Evolutionary conservation across 1,284 basidiomycete species (phyloP), one percentile per base, ranked within the genome.

Genomic region (Dichomitus squalens): DNA sequence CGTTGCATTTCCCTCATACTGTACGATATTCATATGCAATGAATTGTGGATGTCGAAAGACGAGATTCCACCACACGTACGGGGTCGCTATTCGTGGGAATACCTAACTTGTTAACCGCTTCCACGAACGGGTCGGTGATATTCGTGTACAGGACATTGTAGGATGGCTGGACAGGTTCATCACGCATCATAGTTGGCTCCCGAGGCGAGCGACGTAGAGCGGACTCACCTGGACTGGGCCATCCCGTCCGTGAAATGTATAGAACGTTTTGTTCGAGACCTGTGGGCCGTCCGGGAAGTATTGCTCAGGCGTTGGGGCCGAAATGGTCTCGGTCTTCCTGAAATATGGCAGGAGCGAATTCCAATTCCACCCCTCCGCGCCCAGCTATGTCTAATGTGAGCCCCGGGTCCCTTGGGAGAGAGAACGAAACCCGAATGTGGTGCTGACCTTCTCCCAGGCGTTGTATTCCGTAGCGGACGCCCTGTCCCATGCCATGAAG

Each of bases 1-100:
- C 2, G 63, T 65, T 0, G 64, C 63, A 39, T 67, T 55, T 1
- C 68, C 68, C 4, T 46, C 53, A 39, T 66, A 57, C 67, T 70
- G 18, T 46, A 20, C 1, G 7, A n/a, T 4, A 27, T 16, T 31
- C 7, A 11, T 38, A 21, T 7, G n/a, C 25, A 34, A 34, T 25
- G 20, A 21, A 21, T 8, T 12, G 4, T 20, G 23, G 21, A 5
- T 11, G 14, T 34, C 7, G 29, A 20, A 41, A 48, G 38, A 23
- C 4, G 33, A 40, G 21, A 25, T n/a, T 39, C 18, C 4, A 12
- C 5, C 14, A 7, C 3, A 58, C 67, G 23, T 29, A 68, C 68
- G 1, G 68, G 64, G 35, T 68, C 61, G 7, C 60, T 52, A 35
- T 64, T 69, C 1, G 64, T 64, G 5, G 39, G 52, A 8, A 66